These are phyloP conservation scores for Begonia fuchsioides DNA, from an alignment of 306 rosid species.

Conservation along the genomic window DNA sequence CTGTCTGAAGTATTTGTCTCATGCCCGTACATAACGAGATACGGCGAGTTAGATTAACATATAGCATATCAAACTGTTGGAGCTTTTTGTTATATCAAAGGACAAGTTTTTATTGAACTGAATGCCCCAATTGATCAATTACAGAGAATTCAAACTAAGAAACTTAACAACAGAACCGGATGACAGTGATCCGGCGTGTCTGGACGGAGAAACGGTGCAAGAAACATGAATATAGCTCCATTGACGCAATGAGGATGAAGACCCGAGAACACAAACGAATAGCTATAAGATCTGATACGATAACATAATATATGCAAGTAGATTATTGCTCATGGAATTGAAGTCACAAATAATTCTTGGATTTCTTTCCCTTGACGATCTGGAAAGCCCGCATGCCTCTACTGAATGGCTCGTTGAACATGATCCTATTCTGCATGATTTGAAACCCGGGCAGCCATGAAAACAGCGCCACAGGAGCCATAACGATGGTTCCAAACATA, in stretches of 20 bases:
- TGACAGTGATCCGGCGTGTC: no score
- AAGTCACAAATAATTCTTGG: slow-evolving; percentile 18
- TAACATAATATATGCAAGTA: no score
- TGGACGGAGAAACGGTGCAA: no score
- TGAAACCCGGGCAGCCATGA: slow-evolving; percentile 83
- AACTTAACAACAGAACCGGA: no score
- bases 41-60: slow-evolving; percentile 9
- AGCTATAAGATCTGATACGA: no score
- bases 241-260: no score
- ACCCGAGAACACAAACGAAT: no score
- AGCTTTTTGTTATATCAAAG: no score
- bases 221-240: no score
- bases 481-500: slow-evolving; percentile 46
- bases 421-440: slow-evolving; percentile 61
- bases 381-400: slow-evolving; percentile 51
- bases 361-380: slow-evolving; percentile 28
- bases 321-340: slow-evolving; percentile 6
- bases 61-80: background rate
- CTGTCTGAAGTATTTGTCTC: background rate
- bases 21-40: slow-evolving; percentile 5
- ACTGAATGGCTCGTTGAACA: slow-evolving; percentile 71
- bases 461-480: slow-evolving; percentile 53
- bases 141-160: no score
- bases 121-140: no score
- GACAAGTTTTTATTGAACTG: no score